phyloP scores from a whole-genome alignment of 306 rosid genomes.

The Bauhinia variegata region DNA sequence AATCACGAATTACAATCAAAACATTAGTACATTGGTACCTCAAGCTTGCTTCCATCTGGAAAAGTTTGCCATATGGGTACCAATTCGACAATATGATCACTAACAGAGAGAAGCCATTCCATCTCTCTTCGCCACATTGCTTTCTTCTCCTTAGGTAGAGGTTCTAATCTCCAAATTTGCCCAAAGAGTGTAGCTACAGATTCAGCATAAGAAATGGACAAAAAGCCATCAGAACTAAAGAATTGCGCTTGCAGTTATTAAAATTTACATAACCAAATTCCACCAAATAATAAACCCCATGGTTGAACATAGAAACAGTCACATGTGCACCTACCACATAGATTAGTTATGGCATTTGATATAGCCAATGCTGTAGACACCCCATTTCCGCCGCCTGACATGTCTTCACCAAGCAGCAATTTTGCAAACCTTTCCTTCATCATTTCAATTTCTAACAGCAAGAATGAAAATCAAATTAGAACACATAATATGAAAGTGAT shows the following conservation, averaged over 20 bases:
- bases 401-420: conserved; percentile 93
- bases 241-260: neutral
- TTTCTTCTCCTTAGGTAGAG: conserved; percentile 47
- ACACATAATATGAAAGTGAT: neutral
- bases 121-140: conserved; percentile 66
- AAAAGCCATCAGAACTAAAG: neutral
- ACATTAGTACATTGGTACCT: conserved; percentile 36
- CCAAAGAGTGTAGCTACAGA: conserved; percentile 71
- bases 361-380: conserved; percentile 84
- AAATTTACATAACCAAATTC: conserved; percentile 21
- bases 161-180: conserved; percentile 65
- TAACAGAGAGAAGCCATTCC: conserved; percentile 61
- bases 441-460: conserved; percentile 68
- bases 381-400: conserved; percentile 98
- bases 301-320: neutral
- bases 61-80: conserved; percentile 58
- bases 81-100: conserved; percentile 62
- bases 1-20: too few species aligned
- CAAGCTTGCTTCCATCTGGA: conserved; percentile 63
- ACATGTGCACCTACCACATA: conserved; percentile 60
- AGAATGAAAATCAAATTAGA: conserved; percentile 44
- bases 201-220: conserved; percentile 8
- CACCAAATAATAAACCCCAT: neutral
- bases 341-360: conserved; percentile 92
- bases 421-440: conserved; percentile 94